phyloP scores from a whole-genome alignment of 202 grass and related monocot species.

The Brachypodium distachyon region DNA sequence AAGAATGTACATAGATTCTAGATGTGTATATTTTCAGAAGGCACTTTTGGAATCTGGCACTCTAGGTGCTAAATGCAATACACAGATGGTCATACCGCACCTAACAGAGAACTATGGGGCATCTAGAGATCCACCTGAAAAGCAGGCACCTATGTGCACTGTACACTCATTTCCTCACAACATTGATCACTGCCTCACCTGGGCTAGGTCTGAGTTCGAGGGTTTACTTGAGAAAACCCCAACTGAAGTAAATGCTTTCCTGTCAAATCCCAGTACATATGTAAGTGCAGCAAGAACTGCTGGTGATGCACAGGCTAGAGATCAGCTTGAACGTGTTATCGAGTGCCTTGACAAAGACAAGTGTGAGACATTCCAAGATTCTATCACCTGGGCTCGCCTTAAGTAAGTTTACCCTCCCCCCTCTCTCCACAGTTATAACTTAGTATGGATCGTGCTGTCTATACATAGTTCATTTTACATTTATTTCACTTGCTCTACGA shows the following conservation, averaged over 20 bases:
- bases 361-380: conserved; percentile 88
- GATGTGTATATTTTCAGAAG: conserved; percentile 95
- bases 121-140: conserved; percentile 96
- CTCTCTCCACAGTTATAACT: not conserved
- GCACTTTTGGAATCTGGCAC: conserved; percentile 93
- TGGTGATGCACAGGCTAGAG: conserved; percentile 91
- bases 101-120: conserved; percentile 96
- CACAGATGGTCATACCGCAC: conserved; percentile 94
- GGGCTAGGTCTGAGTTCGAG: conserved; percentile 94
- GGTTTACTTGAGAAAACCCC: conserved; percentile 96
- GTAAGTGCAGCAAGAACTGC: conserved; percentile 55
- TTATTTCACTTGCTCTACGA: not conserved
- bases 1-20: conserved; percentile 89
- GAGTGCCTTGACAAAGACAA: conserved; percentile 80
- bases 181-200: conserved; percentile 91
- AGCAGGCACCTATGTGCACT: conserved; percentile 94
- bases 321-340: conserved; percentile 77
- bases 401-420: conserved; percentile 50
- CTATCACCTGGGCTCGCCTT: conserved; percentile 78
- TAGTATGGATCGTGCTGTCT: too few relatives aligned
- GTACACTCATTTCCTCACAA: conserved; percentile 98
- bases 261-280: conserved; percentile 67
- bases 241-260: conserved; percentile 79
- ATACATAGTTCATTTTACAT: not conserved
- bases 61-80: conserved; percentile 92